Evolutionary conservation across 78 protist species (phyloP).

Genomic region (Dictyostelium brefeldianum): DNA sequence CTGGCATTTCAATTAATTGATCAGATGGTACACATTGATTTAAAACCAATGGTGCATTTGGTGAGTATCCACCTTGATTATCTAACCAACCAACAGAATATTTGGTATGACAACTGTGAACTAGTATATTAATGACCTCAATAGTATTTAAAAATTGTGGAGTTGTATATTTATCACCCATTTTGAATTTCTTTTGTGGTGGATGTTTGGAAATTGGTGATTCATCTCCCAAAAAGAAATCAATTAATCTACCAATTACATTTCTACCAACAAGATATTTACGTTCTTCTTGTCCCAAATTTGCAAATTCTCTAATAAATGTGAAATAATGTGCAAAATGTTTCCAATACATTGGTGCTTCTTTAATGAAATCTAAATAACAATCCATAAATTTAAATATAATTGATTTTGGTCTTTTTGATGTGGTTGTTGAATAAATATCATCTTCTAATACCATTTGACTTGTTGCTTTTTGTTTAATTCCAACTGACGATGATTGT

Average conservation of each 20-base stretch:
- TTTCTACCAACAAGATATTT: constrained; percentile 13
- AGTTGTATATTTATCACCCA: constrained; percentile 70
- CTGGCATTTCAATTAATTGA: constrained; percentile 25
- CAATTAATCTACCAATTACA: constrained; percentile 44
- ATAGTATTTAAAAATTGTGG: constrained; percentile 36
- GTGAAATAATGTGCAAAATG: constrained; percentile 55
- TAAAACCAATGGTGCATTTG: background rate
- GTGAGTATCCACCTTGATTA: background rate
- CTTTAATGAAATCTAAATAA: constrained; percentile 36
- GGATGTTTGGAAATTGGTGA: constrained; percentile 50
- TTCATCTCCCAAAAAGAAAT: constrained; percentile 78
- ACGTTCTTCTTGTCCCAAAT: constrained; percentile 51
- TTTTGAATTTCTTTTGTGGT: constrained; percentile 69
- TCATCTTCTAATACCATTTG: constrained; percentile 19
- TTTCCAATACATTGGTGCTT: constrained; percentile 62
- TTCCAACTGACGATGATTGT: background rate
- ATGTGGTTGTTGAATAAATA: background rate
- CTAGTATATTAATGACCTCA: constrained; percentile 30
- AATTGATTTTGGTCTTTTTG: constrained; percentile 16
- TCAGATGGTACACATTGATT: background rate
- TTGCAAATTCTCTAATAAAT: constrained; percentile 54
- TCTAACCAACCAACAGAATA: background rate
- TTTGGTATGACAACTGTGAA: constrained; percentile 27
- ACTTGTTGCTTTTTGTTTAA: constrained; percentile 32
- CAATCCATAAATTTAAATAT: constrained; percentile 53